Conservation (phyloP, 2,329 filamentous ascomycete species). For the Arthroderma uncinatum region DNA sequence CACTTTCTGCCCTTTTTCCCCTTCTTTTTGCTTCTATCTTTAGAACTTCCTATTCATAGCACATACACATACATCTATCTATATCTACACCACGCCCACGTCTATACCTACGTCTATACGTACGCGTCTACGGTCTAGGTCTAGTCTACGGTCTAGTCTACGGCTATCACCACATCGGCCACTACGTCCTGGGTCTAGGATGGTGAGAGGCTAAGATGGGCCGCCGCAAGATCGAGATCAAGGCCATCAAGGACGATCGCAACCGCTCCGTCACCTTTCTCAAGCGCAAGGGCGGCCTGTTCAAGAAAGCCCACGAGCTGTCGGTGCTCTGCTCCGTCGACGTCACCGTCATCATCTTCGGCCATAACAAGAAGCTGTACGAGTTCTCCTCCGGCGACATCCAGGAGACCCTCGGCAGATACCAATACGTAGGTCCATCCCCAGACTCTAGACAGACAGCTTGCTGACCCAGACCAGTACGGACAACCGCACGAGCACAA, state of each 20-base stretch:
- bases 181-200: no score
- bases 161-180: not conserved
- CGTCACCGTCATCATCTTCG: slow-evolving; percentile 96
- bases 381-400: slow-evolving; percentile 94
- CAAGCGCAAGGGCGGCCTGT: slow-evolving; percentile 95
- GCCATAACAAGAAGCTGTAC: slow-evolving; percentile 97
- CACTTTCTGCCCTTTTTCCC: slow-evolving; percentile 7
- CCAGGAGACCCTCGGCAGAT: slow-evolving; percentile 74
- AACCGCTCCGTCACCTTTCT: slow-evolving; percentile 96
- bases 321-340: slow-evolving; percentile 97
- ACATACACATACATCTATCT: no score
- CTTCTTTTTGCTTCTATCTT: slow-evolving; percentile 17
- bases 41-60: no score
- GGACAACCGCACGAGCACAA: slow-evolving; percentile 92
- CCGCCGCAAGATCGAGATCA: slow-evolving; percentile 98
- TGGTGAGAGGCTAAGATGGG: slow-evolving; percentile 63
- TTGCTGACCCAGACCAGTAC: slow-evolving; percentile 48
- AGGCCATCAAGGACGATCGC: slow-evolving; percentile 96
- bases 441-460: not conserved
- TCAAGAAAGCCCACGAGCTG: slow-evolving; percentile 98
- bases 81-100: no score
- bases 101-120: not conserved
- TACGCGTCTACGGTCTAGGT: not conserved
- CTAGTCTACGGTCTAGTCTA: not conserved
- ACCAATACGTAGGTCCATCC: slow-evolving; percentile 66